These are phyloP conservation scores for Ulmus americana DNA, from an alignment of 331 rosid species.

Conservation along the genomic window DNA sequence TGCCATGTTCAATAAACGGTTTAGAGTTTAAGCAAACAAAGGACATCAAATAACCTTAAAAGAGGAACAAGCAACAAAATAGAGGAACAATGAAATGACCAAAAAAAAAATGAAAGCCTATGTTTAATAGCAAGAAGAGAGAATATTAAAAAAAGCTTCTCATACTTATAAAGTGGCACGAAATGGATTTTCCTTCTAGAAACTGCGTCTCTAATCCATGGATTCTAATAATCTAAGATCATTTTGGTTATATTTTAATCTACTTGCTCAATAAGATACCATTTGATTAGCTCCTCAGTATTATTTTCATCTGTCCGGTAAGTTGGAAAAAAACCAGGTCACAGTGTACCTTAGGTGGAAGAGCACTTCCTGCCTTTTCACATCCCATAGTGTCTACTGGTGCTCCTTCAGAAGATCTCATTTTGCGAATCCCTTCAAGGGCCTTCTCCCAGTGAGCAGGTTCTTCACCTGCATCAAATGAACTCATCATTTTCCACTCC, in stretches of 20 bases:
- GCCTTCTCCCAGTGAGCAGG: conserved; percentile 72
- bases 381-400: conserved; percentile 72
- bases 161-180: neutral
- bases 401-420: conserved; percentile 65
- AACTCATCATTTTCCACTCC: conserved; percentile 3
- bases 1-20: too few species aligned
- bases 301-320: neutral
- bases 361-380: conserved; percentile 49
- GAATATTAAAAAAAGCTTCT: too few species aligned
- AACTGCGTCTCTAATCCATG: neutral
- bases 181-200: neutral
- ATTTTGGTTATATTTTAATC: neutral
- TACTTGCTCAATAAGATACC: neutral
- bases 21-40: too few species aligned
- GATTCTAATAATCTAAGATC: neutral
- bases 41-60: too few species aligned
- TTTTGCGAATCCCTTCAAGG: conserved; percentile 68
- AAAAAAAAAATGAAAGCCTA: too few species aligned
- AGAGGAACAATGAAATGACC: too few species aligned
- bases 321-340: neutral
- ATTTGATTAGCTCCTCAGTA: neutral
- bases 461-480: conserved; percentile 42
- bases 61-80: too few species aligned
- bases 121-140: too few species aligned
- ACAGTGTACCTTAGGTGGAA: conserved; percentile 60